Base-by-base conservation (phyloP, 1,284 basidiomycete genomes). In the Boletus albobrunnescens region DNA sequence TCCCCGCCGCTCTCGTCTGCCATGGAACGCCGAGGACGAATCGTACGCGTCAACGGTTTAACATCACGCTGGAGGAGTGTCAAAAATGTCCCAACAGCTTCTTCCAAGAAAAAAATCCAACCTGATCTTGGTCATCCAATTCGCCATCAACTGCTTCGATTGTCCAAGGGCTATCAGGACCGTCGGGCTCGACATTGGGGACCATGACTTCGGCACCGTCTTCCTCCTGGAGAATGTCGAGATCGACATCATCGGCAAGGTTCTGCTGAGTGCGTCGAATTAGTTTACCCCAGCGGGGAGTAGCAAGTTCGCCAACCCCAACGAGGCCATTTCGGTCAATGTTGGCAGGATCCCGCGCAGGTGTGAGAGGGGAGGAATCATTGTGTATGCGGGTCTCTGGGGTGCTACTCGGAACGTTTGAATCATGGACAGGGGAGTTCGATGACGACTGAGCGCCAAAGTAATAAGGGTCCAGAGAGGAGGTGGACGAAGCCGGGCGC, bases 251-350 rank as follows among this genome's bases (percentile, higher is more conserved):
- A 37, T 70, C 62, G 33, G 43, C 46, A 14, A 46, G 53, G 5
- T 67, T 58, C 50, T 69, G 67, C 30, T 67, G 60, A 27, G 58
- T 61, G 31, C 63, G 50, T 36, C 57, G 61, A 6, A 47, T 19
- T 28, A 67, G 64, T 55, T 71, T 72, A 46, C 80, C 78, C 94
- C 94, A 99, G 54, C 94, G 81, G 31, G 95, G 95, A n/a, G 95
- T 98, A 7, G 93, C 77, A n/a, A 98, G 80, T 70, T 98, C 95
- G 31, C 95, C 95, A 10, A 98, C 89, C 17, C 95, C 95, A 45
- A 98, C 84, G 33, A 98, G 80, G 20, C 83, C 89, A 14, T 84
- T 79, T 46, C 95, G 78, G 71, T 99, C 94, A 55, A 94, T 92
- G 53, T 75, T 70, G 10, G 87, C 82, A 11, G 90, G 89, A 69